Base-by-base conservation (phyloP, 495 filamentous ascomycete species). In the Hyaloscypha bicolor region DNA sequence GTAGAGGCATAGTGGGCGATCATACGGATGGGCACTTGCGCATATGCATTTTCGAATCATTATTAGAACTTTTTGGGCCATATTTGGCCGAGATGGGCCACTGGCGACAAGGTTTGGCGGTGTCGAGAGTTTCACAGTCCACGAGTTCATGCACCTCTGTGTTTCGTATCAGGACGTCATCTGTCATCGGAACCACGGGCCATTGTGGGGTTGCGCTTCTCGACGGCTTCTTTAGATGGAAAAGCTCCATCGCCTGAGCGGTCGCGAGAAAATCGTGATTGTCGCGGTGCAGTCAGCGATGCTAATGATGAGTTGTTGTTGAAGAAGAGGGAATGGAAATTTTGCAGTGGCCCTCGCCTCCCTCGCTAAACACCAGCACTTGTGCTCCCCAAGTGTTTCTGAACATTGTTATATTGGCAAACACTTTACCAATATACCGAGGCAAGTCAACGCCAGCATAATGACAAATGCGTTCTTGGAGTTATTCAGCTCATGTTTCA, bases 1-100 rank as follows among this genome's bases (percentile, higher is more conserved):
- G 25, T 60, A 25, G 55, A 60, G 11, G 32, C 60, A 61, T 67
- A 32, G 42, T 64, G 31, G 68, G 53, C 64, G 64, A 71, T 71
- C 69, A 71, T 53, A 71, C 69, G 33, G 25, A 11, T 31, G 12
- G 63, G 62, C 12, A 63, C 55, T 39, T 31, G 45, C 53, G 48
- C 21, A 55, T 64, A 55, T 55, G 60, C 30, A 60, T 29, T 16
- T 61, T n/a, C 19, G n/a, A 61, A 48, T 55, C 37, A 59, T 45
- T 22, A 9, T 11, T 6, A 6, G 52, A 63, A 52, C 60, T n/a
- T 33, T 55, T 33, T 22, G 9, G 66, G 66, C 48, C 2, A 32
- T 21, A 22, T 25, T 59, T 58, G 19, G 37, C 60, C 53, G n/a
- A 64, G 32, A 37, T 39, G 19, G 31, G 53, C 25, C 55, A 52